Percentiles rank a stretch among this genome's conserved stretches.
Conservation (phyloP, 2,329 filamentous ascomycete genomes). For the Fusarium mangiferae region DNA sequence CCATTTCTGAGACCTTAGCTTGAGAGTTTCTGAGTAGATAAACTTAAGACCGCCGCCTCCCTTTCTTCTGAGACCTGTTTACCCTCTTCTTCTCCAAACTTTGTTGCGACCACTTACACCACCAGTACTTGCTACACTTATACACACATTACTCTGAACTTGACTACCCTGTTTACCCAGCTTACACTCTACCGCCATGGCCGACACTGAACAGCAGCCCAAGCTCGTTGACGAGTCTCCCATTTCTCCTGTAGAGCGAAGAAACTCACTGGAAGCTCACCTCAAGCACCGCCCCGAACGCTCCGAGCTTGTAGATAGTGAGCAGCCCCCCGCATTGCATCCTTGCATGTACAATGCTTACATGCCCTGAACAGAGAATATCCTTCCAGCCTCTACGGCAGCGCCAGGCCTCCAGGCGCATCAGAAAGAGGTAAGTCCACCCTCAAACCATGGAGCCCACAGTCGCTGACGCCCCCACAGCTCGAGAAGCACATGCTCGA, state of each 20-base stretch:
- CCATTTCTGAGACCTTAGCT: slow-evolving; percentile 40
- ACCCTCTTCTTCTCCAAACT: slow-evolving; percentile 8
- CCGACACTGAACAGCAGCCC: slow-evolving; percentile 39
- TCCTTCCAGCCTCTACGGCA: slow-evolving; percentile 80
- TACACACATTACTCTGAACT: neutral
- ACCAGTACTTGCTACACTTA: slow-evolving; percentile 1
- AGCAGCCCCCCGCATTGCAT: slow-evolving; percentile 46
- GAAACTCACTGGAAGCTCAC: slow-evolving; percentile 78
- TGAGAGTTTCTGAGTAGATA: slow-evolving; percentile 27
- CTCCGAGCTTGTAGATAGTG: slow-evolving; percentile 83
- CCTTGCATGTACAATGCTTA: slow-evolving; percentile 46
- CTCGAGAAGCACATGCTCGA: slow-evolving; percentile 89
- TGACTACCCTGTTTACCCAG: neutral
- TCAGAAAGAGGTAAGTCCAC: slow-evolving; percentile 73
- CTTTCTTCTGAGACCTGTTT: slow-evolving; percentile 24
- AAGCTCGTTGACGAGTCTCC: slow-evolving; percentile 60
- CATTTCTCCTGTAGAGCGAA: slow-evolving; percentile 64
- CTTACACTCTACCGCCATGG: slow-evolving; percentile 32
- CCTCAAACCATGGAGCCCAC: slow-evolving; percentile 1
- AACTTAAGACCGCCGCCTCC: slow-evolving; percentile 37
- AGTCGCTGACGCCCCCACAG: slow-evolving; percentile 45
- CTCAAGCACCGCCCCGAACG: slow-evolving; percentile 79
- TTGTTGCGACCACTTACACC: slow-evolving; percentile 17
- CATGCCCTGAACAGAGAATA: slow-evolving; percentile 72
- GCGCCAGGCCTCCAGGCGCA: slow-evolving; percentile 83